Base-by-base conservation (phyloP, 2,329 filamentous ascomycete species). In the Emydomyces testavorans region DNA sequence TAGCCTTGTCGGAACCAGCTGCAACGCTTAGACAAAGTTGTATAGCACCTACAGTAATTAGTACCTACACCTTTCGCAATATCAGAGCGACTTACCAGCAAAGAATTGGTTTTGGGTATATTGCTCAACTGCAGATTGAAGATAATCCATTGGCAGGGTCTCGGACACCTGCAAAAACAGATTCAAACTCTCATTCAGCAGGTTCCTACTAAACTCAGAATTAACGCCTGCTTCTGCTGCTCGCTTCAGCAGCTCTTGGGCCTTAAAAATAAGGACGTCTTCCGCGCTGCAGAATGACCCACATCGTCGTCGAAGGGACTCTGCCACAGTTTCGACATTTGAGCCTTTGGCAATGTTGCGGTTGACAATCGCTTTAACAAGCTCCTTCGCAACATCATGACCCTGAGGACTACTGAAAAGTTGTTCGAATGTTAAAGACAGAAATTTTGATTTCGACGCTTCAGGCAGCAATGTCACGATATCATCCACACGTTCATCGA, bases 351-450 rank as follows among this genome's bases (percentile, higher is more conserved):
- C 85, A 57, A 98, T 98, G 64, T 94, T 98, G 59, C 89, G 82
- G 64, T 96, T 96, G 47, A 98, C 92, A 59, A 98, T 96, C 0
- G 90, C 88, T 65, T 96, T 98, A 49, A 98, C 92, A 1, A 98
- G 74, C 48, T 94, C 78, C 65, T 94, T 95, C 2, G 90, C 93
- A 20, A 96, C 77, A 8, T 94, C 87, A 57, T 87, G 87, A 26
- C 92, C 92, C 15, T 80, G 75, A 4, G 75, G 67, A 35, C 83
- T 80, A 3, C 86, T 85, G 64, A 98, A 96, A 0, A 98, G 77
- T 38, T 79, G 77, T 63, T 96, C 87, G 60, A 86, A 98, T 0
- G 87, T 95, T 46, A 98, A 74, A 29, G 82, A 77, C 50, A 78
- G 76, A 45, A 94, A 79, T 50, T 80, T 77, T 54, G 81, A 74